phyloP scores from a whole-genome alignment of 140 eudicot species.

The Oenanthe javanica region DNA sequence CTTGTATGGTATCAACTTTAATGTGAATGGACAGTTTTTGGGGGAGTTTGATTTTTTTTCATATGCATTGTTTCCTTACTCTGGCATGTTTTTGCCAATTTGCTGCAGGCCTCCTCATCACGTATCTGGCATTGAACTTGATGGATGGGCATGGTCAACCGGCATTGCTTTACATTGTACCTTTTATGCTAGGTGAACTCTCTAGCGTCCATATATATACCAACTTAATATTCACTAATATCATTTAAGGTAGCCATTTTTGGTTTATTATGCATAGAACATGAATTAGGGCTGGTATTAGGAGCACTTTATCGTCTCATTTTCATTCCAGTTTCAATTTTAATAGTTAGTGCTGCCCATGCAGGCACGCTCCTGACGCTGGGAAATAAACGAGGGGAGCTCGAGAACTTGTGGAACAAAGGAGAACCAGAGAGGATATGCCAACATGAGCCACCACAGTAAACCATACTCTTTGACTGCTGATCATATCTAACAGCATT shows the following conservation, averaged over 20 bases:
- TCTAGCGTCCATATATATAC: background rate
- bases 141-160: conserved; percentile 99
- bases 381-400: conserved; percentile 51
- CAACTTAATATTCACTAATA: background rate
- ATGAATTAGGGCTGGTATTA: background rate
- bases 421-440: conserved; percentile 68
- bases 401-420: conserved; percentile 50
- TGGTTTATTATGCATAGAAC: background rate
- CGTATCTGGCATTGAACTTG: conserved; percentile 82
- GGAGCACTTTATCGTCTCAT: background rate
- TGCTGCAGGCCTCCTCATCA: conserved; percentile 66
- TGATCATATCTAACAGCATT: background rate
- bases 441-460: conserved; percentile 38
- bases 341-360: background rate
- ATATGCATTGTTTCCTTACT: background rate
- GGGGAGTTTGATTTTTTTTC: background rate
- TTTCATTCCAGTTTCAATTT: background rate
- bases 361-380: conserved; percentile 49
- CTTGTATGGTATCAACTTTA: background rate
- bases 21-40: background rate
- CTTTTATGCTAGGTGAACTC: conserved; percentile 70
- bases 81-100: background rate
- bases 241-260: background rate
- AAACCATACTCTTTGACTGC: conserved; percentile 1
- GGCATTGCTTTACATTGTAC: conserved; percentile 93